A percentile compares a stretch with the other conserved stretches of the same genome.
phyloP scores from a whole-genome alignment of 139 green algal genomes.

The Tetraselmis chui region DNA sequence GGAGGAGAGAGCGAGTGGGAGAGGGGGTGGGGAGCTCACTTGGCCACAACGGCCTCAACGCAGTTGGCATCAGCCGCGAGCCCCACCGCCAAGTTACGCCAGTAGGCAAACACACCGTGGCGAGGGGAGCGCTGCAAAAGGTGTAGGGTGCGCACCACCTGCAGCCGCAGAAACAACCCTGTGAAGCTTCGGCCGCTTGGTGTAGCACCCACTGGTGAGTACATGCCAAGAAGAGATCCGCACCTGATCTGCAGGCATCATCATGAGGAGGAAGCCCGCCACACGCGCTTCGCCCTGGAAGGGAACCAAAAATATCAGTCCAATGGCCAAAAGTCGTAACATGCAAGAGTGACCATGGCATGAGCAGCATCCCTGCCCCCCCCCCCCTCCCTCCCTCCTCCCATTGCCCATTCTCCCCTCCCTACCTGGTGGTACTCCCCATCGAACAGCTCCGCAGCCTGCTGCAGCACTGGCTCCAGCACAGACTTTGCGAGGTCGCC shows the following conservation, averaged over 20 bases:
- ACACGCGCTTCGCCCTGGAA: background rate
- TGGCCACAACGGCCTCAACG: background rate
- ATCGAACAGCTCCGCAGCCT: background rate
- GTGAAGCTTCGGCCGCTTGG: too few relatives aligned
- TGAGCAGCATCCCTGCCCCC: too few relatives aligned
- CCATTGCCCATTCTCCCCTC: too few relatives aligned
- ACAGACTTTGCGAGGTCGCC: background rate
- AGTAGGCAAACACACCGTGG: background rate
- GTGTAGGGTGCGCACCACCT: background rate
- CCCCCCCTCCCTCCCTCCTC: too few relatives aligned
- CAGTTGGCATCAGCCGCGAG: background rate
- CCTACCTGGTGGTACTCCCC: background rate
- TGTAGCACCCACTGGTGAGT: too few relatives aligned
- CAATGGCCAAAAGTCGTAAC: too few relatives aligned
- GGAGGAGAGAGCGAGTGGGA: background rate
- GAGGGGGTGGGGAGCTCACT: background rate
- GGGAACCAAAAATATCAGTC: too few relatives aligned
- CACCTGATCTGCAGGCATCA: background rate
- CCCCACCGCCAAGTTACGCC: background rate
- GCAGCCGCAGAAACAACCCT: too few relatives aligned
- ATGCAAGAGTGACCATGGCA: too few relatives aligned
- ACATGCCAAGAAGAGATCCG: too few relatives aligned
- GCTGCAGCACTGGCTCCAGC: background rate
- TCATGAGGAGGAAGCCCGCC: background rate
- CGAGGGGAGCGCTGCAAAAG: background rate